Evolutionary conservation across 2,329 filamentous ascomycete genomes (phyloP).

Genomic region (Verticillium zaregamsianum): DNA sequence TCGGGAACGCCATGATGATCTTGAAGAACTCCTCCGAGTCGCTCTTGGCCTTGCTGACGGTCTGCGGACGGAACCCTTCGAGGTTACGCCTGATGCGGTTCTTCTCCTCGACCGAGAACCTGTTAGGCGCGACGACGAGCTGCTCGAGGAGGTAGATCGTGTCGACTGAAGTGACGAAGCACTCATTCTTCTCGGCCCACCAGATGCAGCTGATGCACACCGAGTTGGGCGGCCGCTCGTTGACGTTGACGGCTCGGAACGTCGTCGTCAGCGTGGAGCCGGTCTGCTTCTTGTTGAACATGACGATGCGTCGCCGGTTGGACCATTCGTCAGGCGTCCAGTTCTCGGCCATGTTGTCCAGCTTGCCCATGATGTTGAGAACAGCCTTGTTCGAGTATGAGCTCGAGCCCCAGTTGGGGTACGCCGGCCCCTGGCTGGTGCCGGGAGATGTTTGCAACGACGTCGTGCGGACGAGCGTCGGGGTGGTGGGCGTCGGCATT

Average conservation of each 20-base stretch:
- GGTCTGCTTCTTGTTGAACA: conserved; percentile 78
- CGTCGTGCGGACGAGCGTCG: conserved; percentile 53
- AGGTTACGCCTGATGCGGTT: conserved; percentile 94
- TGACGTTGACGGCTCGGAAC: conserved; percentile 74
- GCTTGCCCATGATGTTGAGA: conserved; percentile 79
- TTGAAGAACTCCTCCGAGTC: conserved; percentile 99
- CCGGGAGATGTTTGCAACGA: conserved; percentile 39
- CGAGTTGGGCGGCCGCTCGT: conserved; percentile 76
- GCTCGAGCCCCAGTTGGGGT: conserved; percentile 65
- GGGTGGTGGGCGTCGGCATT: conserved; percentile 38
- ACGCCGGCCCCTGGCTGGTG: conserved; percentile 39
- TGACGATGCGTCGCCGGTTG: conserved; percentile 76
- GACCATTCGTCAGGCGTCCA: conserved; percentile 83
- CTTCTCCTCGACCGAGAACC: conserved; percentile 97
- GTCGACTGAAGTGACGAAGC: conserved; percentile 93
- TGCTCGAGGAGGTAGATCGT: conserved; percentile 94
- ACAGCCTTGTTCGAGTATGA: conserved; percentile 81
- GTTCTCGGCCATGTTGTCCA: conserved; percentile 75
- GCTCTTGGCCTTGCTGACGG: conserved; percentile 85
- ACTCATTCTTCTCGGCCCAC: conserved; percentile 89
- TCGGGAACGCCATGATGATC: conserved; percentile 95
- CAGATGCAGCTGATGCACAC: conserved; percentile 97
- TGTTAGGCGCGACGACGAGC: conserved; percentile 67
- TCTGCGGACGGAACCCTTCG: conserved; percentile 88
- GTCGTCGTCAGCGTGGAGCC: conserved; percentile 77